Base-by-base conservation (phyloP, 306 rosid genomes). In the Acacia crassicarpa region DNA sequence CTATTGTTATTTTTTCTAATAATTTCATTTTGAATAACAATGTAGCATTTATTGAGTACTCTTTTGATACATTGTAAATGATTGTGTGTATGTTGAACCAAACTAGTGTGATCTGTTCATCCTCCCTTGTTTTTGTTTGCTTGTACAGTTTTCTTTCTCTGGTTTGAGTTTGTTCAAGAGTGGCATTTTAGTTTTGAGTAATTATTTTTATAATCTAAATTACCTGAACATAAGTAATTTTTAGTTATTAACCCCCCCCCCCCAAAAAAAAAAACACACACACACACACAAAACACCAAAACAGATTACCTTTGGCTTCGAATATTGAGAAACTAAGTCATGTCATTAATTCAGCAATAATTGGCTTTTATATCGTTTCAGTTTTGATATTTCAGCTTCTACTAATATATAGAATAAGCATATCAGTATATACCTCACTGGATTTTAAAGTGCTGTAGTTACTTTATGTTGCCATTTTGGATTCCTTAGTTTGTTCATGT, bases 51-150 rank as follows among this genome's bases (percentile, higher is more conserved):
- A 68, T 78, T 75, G 68, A 70, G 72, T 79, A 35, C 72, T 51
- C 67, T 49, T 77, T 63, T 61, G 27, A 40, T 81, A 20, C 43
- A 15, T 38, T 30, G 67, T 79, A 46, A 46, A 75, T 61, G 81
- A 38, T 67, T 66, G 5, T 46, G 72, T 48, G 23, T 4, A 75
- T 78, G 41, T 78, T 76, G 74, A 72, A 67, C 13, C 72, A 43
- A 59, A 32, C 67, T 41, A 30, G 54, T 75, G 10, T 74, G 43
- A 48, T 72, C 67, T 78, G 79, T 44, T 56, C 82, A 15, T 72
- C 49, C 53, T 41, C 27, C 41, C 19, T 19, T 66, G 59, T 76
- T 56, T 40, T 14, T 71, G 40, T 33, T 12, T 38, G 33, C 61
- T 43, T 30, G 14, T 70, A 35, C 6, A 17, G 4, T 61, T 74